A percentile compares a stretch with the other conserved stretches of the same genome.
phyloP scores from a whole-genome alignment of 2,329 filamentous ascomycete species.

The Diaporthe capsici region DNA sequence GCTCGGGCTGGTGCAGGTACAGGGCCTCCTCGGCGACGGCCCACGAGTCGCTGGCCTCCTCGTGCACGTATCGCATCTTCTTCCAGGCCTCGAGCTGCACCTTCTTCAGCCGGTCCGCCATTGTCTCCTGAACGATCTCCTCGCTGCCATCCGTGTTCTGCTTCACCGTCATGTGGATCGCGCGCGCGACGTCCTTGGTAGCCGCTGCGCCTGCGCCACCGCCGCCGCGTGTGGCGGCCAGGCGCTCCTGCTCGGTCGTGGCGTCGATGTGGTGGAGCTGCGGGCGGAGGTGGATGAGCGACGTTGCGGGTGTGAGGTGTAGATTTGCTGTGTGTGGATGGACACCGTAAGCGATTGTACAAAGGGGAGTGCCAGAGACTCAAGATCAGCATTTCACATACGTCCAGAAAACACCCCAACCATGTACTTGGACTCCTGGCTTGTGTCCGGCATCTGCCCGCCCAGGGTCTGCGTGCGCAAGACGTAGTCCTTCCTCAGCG shows the following conservation, averaged over 20 bases:
- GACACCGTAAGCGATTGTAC: background rate
- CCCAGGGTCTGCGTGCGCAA: conserved; percentile 87
- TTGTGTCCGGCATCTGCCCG: conserved; percentile 80
- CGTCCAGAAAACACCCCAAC: conserved; percentile 90
- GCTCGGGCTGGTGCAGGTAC: conserved; percentile 60
- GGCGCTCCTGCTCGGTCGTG: conserved; percentile 77
- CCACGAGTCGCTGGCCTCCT: conserved; percentile 83
- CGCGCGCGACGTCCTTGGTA: conserved; percentile 69
- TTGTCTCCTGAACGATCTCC: conserved; percentile 76
- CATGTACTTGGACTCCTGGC: conserved; percentile 84
- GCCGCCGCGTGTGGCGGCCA: conserved; percentile 56
- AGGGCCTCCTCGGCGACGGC: conserved; percentile 81
- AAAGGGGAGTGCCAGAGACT: background rate
- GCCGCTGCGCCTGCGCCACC: conserved; percentile 51
- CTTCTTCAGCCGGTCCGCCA: conserved; percentile 79
- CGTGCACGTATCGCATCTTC: conserved; percentile 83
- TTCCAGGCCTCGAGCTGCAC: conserved; percentile 90
- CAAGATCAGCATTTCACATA: conserved; percentile 52
- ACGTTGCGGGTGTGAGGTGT: conserved; percentile 86
- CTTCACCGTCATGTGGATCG: conserved; percentile 91
- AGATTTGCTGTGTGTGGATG: conserved; percentile 73
- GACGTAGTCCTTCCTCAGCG: conserved; percentile 78
- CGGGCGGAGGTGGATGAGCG: conserved; percentile 89
- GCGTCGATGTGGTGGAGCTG: conserved; percentile 96
- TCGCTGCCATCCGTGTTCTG: conserved; percentile 77